These are phyloP conservation scores for Pichia californica DNA, from an alignment of 805 yeast genomes.

Conservation along the genomic window DNA sequence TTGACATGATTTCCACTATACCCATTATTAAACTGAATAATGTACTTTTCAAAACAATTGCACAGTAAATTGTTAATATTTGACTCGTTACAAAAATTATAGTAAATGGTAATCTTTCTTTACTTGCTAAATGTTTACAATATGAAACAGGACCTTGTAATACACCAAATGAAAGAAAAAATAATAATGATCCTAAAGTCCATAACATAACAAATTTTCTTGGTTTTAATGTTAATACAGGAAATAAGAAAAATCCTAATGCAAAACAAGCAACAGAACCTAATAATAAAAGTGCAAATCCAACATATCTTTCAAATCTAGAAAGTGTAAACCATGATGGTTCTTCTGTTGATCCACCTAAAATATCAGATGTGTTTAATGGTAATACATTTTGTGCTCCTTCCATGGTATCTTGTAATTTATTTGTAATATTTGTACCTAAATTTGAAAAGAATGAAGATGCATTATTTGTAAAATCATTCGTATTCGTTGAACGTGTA, in stretches of 20 bases:
- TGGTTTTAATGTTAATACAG: conserved; percentile 84
- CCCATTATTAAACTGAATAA: conserved; percentile 72
- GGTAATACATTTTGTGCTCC: conserved; percentile 65
- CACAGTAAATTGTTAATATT: conserved; percentile 68
- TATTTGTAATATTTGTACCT: conserved; percentile 10
- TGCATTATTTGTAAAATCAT: conserved; percentile 9
- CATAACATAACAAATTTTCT: conserved; percentile 85
- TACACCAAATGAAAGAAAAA: conserved; percentile 83
- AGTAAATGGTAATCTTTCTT: conserved; percentile 74
- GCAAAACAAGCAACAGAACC: conserved; percentile 80
- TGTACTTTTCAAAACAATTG: conserved; percentile 65
- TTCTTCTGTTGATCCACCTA: conserved; percentile 40
- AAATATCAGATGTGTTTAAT: conserved; percentile 45
- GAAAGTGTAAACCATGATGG: conserved; percentile 74
- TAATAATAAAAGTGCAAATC: conserved; percentile 69
- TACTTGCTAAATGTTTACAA: conserved; percentile 63
- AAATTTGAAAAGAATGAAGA: conserved; percentile 12
- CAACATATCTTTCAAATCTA: conserved; percentile 71
- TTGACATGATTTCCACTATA: conserved; percentile 72
- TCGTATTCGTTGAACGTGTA: conserved; percentile 9
- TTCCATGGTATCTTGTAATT: conserved; percentile 30
- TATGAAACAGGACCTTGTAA: conserved; percentile 90
- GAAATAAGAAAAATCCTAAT: conserved; percentile 76
- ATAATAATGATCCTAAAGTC: conserved; percentile 86
- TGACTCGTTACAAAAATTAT: conserved; percentile 76